phyloP scores from a whole-genome alignment of 352 stramenopile species.

The Phytopythium litorale region DNA sequence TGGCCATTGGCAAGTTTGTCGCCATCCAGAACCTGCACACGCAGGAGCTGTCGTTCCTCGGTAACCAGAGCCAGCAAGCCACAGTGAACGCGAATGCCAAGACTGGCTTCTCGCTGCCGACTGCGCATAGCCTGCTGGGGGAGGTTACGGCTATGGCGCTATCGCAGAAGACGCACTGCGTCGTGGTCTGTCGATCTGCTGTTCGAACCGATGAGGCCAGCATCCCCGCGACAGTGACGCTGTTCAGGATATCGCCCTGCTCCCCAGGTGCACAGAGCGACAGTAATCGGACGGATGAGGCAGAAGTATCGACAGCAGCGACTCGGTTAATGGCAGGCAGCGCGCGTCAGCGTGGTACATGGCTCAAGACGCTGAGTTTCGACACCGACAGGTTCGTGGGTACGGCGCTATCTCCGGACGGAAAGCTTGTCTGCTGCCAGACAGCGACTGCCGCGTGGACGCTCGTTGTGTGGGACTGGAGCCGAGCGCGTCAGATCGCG shows the following conservation, averaged over 20 bases:
- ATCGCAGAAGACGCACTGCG: conserved; percentile 44
- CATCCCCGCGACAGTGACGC: conserved; percentile 24
- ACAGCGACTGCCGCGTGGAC: conserved; percentile 49
- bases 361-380: conserved; percentile 48
- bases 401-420: conserved; percentile 58
- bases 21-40: conserved; percentile 63
- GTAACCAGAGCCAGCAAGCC: conserved; percentile 13
- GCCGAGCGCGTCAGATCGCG: conserved; percentile 56
- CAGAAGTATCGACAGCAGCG: conserved; percentile 7
- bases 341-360: conserved; percentile 4
- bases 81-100: neutral
- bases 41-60: conserved; percentile 55
- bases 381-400: conserved; percentile 48
- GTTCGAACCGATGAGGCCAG: conserved; percentile 19
- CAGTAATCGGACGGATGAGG: conserved; percentile 3
- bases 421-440: conserved; percentile 63
- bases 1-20: conserved; percentile 60
- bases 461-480: conserved; percentile 77
- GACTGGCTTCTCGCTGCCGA: neutral
- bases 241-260: conserved; percentile 23
- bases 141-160: conserved; percentile 71
- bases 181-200: conserved; percentile 52
- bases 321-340: neutral
- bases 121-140: conserved; percentile 20
- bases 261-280: neutral